Conservation (phyloP, 2,329 filamentous ascomycete genomes). For the Ceratocystis huliohia region DNA sequence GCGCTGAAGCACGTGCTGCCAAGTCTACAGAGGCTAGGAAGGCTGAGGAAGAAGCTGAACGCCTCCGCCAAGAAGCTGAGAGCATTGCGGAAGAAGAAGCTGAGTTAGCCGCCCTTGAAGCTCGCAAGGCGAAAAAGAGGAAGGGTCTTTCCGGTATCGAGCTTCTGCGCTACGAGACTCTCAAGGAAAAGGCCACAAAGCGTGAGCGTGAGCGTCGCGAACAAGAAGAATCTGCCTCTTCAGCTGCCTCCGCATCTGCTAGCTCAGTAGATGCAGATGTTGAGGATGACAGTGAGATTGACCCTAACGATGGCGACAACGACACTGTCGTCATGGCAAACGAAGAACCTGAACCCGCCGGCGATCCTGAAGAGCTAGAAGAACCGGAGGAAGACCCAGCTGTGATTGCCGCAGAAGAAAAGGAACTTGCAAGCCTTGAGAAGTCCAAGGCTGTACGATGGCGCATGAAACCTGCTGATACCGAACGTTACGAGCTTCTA, state of each 20-base stretch:
- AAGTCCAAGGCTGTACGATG: constrained; percentile 2
- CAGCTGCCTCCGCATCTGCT: constrained; percentile 13
- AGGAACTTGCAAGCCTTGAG: constrained; percentile 16
- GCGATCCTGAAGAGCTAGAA: constrained; percentile 11
- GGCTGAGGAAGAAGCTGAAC: constrained; percentile 13
- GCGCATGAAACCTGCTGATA: constrained; percentile 7
- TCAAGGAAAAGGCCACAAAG: constrained; percentile 10
- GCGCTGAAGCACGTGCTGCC: constrained; percentile 9
- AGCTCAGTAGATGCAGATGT: constrained; percentile 16
- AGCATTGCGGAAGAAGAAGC: constrained; percentile 11
- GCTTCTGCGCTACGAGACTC: constrained; percentile 10
- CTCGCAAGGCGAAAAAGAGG: constrained; percentile 10
- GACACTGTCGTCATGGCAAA: constrained; percentile 20
- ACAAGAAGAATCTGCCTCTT: constrained; percentile 17
- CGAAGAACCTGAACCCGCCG: constrained; percentile 10
- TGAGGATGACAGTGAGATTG: constrained; percentile 10
- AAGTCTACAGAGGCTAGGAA: constrained; percentile 10
- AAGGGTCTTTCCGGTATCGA: constrained; percentile 7
- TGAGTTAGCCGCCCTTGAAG: constrained; percentile 15
- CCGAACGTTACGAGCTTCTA: constrained; percentile 12
- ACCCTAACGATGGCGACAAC: constrained; percentile 19
- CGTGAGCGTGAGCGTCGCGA: constrained; percentile 16
- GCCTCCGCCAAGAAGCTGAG: constrained; percentile 8
- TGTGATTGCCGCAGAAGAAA: constrained; percentile 12
- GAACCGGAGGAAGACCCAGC: constrained; percentile 19